Evolutionary conservation across 257 asterid species (phyloP).

Genomic region (Gardenia jasminoides): DNA sequence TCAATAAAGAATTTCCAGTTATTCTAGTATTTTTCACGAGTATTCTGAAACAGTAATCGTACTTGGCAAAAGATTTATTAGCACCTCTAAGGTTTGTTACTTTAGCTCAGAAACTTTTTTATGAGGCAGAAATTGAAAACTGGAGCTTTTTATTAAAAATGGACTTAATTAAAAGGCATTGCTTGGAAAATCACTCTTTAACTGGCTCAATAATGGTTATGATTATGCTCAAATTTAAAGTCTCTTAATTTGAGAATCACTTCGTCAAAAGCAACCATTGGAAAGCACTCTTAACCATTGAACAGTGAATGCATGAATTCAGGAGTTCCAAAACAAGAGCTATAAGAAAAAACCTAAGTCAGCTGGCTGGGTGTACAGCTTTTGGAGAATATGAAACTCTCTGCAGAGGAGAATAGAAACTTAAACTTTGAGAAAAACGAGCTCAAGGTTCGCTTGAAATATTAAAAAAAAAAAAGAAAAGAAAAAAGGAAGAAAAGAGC

Average conservation of each 20-base stretch:
- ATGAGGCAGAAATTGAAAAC: background rate
- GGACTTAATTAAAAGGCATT: background rate
- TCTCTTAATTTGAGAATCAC: background rate
- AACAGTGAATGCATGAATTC: background rate
- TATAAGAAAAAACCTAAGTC: background rate
- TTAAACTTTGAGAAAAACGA: background rate
- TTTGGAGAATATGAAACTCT: background rate
- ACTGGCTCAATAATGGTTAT: background rate
- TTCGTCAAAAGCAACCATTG: background rate
- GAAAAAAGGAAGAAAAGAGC: no score
- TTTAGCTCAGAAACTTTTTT: background rate
- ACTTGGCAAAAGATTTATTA: background rate
- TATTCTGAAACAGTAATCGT: background rate
- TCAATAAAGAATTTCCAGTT: background rate
- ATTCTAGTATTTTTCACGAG: background rate
- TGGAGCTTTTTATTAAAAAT: background rate
- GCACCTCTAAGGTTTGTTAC: background rate
- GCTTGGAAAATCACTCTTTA: background rate
- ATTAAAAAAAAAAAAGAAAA: no score
- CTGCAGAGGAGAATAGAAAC: background rate
- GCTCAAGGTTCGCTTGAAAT: background rate
- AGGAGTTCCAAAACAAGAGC: background rate
- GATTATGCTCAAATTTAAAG: background rate
- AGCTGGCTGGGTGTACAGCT: background rate
- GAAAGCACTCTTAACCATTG: background rate